These are phyloP conservation scores for Helotiales sp. DNA, from an alignment of 2,329 filamentous ascomycete genomes.

Conservation along the genomic window DNA sequence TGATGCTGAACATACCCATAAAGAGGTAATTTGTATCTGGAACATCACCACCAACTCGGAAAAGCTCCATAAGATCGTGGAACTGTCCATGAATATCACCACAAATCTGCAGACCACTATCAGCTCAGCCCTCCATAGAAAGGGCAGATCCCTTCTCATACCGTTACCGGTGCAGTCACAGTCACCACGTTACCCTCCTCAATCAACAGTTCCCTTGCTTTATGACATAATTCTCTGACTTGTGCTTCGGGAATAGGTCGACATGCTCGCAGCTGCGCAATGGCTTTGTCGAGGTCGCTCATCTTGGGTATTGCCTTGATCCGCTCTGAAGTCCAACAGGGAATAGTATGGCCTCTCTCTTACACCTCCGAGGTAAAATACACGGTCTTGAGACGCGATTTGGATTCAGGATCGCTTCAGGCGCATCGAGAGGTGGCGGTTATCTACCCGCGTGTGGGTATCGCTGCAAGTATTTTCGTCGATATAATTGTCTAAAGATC, in stretches of 20 bases:
- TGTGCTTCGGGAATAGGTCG: conserved; percentile 93
- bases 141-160: conserved; percentile 41
- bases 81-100: conserved; percentile 97
- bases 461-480: not conserved
- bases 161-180: conserved; percentile 91
- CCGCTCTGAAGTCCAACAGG: not conserved
- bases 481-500: not conserved
- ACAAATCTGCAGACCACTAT: conserved; percentile 65
- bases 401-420: not conserved
- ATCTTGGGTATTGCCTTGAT: conserved; percentile 53
- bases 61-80: conserved; percentile 95
- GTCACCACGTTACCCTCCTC: conserved; percentile 97
- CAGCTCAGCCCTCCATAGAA: conserved; percentile 9
- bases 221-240: conserved; percentile 96
- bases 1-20: conserved; percentile 65
- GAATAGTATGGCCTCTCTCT: not conserved
- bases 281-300: conserved; percentile 95
- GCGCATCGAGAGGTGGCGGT: not conserved
- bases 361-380: not conserved
- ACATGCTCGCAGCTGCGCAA: conserved; percentile 92
- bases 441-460: not conserved
- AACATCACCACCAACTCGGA: conserved; percentile 88
- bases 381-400: not conserved
- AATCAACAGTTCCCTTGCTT: conserved; percentile 91
- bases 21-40: conserved; percentile 97